Evolutionary conservation across 2,329 filamentous ascomycete genomes (phyloP).

Genomic region (Aspergillus neoniger): DNA sequence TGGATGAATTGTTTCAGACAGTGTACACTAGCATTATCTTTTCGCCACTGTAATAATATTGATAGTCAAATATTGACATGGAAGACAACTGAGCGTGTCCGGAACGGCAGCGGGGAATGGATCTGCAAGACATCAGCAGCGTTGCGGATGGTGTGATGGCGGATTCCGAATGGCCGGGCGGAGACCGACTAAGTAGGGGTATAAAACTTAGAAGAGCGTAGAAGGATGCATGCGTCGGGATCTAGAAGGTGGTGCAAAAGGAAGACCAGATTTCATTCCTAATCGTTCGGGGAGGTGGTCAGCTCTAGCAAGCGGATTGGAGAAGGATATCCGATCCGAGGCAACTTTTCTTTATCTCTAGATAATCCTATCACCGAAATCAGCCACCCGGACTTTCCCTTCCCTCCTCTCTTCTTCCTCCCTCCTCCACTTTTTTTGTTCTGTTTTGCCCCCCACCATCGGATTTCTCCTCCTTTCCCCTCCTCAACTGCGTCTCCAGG

Average conservation of each 20-base stretch:
- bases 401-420: background rate
- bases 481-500: slow-evolving; percentile 1
- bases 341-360: background rate
- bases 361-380: background rate
- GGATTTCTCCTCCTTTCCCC: slow-evolving; percentile 2
- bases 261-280: background rate
- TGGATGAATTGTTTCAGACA: background rate
- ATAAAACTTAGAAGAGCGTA: background rate
- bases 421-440: slow-evolving; percentile 7
- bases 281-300: background rate
- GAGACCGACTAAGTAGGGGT: background rate
- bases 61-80: background rate
- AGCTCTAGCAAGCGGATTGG: background rate
- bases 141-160: slow-evolving; percentile 3
- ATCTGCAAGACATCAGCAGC: slow-evolving; percentile 9
- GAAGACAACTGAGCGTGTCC: background rate
- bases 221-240: background rate
- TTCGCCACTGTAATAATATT: slow-evolving; percentile 5
- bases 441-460: slow-evolving; percentile 5
- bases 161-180: background rate
- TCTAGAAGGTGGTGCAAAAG: background rate
- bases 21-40: background rate
- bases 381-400: background rate
- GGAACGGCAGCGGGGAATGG: background rate
- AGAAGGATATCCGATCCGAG: background rate